Percentiles rank a stretch among this genome's conserved stretches.
These are phyloP conservation scores for Durio zibethinus DNA, from an alignment of 345 rosid genomes.

Conservation along the genomic window DNA sequence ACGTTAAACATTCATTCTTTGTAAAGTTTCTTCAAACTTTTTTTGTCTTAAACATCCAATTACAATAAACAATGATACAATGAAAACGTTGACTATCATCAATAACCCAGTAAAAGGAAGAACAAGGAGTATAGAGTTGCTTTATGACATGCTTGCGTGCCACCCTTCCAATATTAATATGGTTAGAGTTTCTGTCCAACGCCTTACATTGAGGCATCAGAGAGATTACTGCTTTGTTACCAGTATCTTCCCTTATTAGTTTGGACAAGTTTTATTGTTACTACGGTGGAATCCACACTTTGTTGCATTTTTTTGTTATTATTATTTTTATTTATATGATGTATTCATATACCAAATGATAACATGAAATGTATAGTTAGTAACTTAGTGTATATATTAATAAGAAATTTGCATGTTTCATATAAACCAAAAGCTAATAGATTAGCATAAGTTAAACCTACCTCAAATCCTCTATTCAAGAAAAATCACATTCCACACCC, in stretches of 20 bases:
- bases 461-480: too few species aligned
- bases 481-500: too few species aligned
- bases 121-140: not conserved
- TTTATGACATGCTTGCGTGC: not conserved
- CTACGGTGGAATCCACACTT: too few species aligned
- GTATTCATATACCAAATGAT: too few species aligned
- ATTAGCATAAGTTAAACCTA: too few species aligned
- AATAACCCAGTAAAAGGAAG: not conserved
- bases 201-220: too few species aligned
- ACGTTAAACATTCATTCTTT: not conserved
- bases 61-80: not conserved
- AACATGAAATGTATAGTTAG: too few species aligned
- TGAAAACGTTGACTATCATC: not conserved
- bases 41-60: not conserved
- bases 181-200: not conserved
- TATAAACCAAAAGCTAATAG: too few species aligned
- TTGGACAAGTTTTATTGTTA: not conserved
- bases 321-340: too few species aligned
- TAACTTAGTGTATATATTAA: too few species aligned
- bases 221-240: not conserved
- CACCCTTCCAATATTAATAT: not conserved
- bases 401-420: too few species aligned
- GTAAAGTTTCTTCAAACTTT: not conserved
- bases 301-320: too few species aligned
- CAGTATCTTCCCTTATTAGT: not conserved